phyloP scores from a whole-genome alignment of 257 asterid species.

The Solanum lycopersicoides region DNA sequence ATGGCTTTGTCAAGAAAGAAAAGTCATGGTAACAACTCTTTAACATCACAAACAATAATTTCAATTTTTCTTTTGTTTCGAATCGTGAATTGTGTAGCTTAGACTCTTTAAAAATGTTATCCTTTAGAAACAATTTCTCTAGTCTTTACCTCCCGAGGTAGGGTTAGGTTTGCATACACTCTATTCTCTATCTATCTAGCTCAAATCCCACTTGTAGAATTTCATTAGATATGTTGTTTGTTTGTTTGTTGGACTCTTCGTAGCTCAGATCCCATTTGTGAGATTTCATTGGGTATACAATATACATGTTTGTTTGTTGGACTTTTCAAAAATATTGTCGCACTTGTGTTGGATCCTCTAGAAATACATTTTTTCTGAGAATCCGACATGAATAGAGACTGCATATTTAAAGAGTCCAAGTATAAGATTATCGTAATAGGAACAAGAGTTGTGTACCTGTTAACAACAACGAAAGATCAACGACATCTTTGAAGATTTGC shows the following conservation, averaged over 20 bases:
- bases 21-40: constrained; percentile 52
- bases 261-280: no score
- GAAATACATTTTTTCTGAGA: neutral
- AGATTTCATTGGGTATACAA: no score
- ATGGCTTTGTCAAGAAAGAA: constrained; percentile 56
- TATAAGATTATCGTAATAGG: no score
- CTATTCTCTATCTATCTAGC: neutral
- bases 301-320: no score
- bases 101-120: neutral
- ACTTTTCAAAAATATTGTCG: neutral
- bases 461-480: no score
- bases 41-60: neutral
- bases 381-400: neutral
- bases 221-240: neutral
- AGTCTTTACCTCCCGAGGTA: neutral
- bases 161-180: neutral
- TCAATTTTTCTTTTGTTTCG: neutral
- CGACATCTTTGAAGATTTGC: no score
- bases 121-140: neutral
- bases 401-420: neutral
- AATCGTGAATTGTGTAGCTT: neutral
- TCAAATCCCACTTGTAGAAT: neutral
- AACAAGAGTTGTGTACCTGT: no score
- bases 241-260: neutral
- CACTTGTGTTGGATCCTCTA: neutral